phyloP scores from a whole-genome alignment of 2,329 filamentous ascomycete genomes.

The Dothistroma septosporum region DNA sequence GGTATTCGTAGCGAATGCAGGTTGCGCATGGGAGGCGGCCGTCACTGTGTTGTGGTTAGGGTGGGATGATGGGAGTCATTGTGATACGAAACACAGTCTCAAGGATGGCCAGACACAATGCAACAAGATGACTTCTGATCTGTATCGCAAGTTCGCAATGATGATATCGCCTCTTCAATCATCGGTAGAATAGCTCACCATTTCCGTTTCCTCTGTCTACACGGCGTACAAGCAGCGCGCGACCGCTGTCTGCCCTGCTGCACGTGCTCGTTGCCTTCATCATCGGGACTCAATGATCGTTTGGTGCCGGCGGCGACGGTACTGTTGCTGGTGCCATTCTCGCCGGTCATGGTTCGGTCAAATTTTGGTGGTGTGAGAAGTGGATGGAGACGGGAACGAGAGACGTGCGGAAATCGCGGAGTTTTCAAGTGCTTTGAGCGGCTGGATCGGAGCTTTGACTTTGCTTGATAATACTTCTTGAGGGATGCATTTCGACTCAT shows the following conservation, averaged over 20 bases:
- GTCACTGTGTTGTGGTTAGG: slow-evolving; percentile 22
- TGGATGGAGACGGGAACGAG: neutral
- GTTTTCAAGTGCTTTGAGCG: neutral
- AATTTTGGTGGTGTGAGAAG: neutral
- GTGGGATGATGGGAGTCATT: too few species aligned
- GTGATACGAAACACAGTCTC: too few species aligned
- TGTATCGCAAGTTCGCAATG: neutral
- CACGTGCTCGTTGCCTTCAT: slow-evolving; percentile 13
- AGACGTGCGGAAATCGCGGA: slow-evolving; percentile 3
- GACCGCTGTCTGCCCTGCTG: slow-evolving; percentile 32
- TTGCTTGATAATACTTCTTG: neutral
- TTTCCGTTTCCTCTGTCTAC: slow-evolving; percentile 30
- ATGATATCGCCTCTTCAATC: neutral
- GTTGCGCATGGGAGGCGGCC: slow-evolving; percentile 33
- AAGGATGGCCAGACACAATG: too few species aligned
- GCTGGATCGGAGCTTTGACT: neutral
- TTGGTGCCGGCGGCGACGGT: slow-evolving; percentile 16
- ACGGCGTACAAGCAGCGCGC: slow-evolving; percentile 35
- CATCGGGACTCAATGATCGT: slow-evolving; percentile 26
- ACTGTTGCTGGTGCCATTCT: slow-evolving; percentile 1
- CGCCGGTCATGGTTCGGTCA: slow-evolving; percentile 6
- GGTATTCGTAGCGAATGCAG: slow-evolving; percentile 35
- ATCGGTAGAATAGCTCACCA: slow-evolving; percentile 18
- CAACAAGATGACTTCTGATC: too few species aligned
- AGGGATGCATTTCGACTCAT: neutral